A percentile compares a stretch with the other conserved stretches of the same genome.
These are phyloP conservation scores for Leccinum boreale DNA, from an alignment of 768 basidiomycete species.

Conservation along the genomic window DNA sequence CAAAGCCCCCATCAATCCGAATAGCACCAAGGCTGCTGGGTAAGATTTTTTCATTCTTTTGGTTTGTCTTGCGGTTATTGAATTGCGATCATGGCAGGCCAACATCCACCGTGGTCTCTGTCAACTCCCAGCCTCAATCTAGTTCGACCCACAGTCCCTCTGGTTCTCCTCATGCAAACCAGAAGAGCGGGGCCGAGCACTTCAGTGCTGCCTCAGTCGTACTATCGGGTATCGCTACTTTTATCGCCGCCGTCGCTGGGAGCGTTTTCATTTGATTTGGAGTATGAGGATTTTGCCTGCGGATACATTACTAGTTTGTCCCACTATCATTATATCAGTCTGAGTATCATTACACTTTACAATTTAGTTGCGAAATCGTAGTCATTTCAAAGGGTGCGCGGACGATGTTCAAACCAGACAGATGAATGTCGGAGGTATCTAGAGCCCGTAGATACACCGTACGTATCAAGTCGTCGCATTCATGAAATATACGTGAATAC, in stretches of 20 bases:
- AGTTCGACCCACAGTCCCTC: constrained; percentile 13
- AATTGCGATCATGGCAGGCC: constrained; percentile 5
- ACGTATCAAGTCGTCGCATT: background rate
- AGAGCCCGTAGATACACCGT: background rate
- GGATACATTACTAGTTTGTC: constrained; percentile 10
- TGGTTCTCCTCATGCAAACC: constrained; percentile 27
- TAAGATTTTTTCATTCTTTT: background rate
- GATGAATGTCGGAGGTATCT: background rate
- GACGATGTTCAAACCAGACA: background rate
- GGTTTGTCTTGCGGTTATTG: background rate
- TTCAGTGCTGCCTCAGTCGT: constrained; percentile 19
- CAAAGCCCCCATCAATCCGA: constrained; percentile 15
- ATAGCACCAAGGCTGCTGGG: constrained; percentile 10
- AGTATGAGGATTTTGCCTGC: background rate
- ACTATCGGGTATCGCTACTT: constrained; percentile 22
- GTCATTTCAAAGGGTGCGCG: background rate
- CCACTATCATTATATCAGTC: background rate
- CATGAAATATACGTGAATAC: constrained; percentile 16
- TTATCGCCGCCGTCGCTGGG: constrained; percentile 22
- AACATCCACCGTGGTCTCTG: background rate
- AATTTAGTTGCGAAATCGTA: constrained; percentile 3
- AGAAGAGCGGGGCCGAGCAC: constrained; percentile 33
- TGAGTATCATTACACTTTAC: constrained; percentile 5
- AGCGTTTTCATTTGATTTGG: constrained; percentile 20
- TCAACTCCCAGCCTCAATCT: constrained; percentile 2